A percentile compares a stretch with the other conserved stretches of the same genome.
Evolutionary conservation across 257 asterid species (phyloP).

Genomic region (Gentiana macrophylla): DNA sequence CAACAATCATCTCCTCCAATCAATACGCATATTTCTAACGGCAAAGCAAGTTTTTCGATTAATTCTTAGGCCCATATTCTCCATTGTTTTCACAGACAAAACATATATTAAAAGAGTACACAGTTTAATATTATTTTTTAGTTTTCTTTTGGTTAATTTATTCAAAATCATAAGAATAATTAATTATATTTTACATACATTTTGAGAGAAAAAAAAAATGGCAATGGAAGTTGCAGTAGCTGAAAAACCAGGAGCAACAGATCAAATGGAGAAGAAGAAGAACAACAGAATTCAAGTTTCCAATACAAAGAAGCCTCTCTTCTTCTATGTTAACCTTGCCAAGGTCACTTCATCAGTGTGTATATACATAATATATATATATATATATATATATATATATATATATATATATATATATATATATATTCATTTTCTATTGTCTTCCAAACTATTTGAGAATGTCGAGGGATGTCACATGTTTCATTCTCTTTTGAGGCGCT

Average conservation of each 20-base stretch:
- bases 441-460: too few relatives aligned
- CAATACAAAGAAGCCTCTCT: conserved; percentile 53
- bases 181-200: too few relatives aligned
- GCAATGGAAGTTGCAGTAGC: conserved; percentile 30
- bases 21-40: conserved; percentile 2
- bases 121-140: too few relatives aligned
- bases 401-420: background rate
- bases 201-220: conserved; percentile 11
- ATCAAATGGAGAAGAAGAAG: conserved; percentile 10
- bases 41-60: conserved; percentile 13
- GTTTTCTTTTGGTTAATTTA: too few relatives aligned
- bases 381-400: background rate
- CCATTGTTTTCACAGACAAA: background rate
- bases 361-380: background rate
- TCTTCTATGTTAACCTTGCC: conserved; percentile 55
- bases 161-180: too few relatives aligned
- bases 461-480: too few relatives aligned
- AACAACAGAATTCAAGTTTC: conserved; percentile 56
- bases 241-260: conserved; percentile 7
- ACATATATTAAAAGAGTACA: background rate
- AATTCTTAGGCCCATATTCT: conserved; percentile 10
- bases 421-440: background rate
- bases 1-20: too few relatives aligned
- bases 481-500: too few relatives aligned
- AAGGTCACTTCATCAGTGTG: conserved; percentile 17